These are phyloP conservation scores for Tolypocladium pustulatum DNA, from an alignment of 2,329 filamentous ascomycete genomes.

Conservation along the genomic window DNA sequence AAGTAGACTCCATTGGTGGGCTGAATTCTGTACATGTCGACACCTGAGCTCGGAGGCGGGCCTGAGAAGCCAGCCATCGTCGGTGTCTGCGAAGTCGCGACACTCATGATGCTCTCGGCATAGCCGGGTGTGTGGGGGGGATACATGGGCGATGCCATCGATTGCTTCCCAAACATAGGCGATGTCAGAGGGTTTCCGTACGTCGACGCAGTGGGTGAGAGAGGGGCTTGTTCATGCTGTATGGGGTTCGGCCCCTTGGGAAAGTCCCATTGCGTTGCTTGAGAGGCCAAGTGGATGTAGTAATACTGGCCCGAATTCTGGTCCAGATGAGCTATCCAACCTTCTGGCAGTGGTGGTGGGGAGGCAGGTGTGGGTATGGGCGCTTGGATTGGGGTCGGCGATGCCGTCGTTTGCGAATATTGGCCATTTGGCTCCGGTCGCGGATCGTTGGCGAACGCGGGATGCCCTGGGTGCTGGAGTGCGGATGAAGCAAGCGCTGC, in stretches of 20 bases:
- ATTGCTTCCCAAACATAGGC: conserved; percentile 47
- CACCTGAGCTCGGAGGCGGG: conserved; percentile 77
- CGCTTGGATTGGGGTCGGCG: conserved; percentile 23
- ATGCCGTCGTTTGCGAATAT: conserved; percentile 30
- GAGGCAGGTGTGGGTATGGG: conserved; percentile 67
- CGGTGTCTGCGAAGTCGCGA: conserved; percentile 63
- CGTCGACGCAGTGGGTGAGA: conserved; percentile 71
- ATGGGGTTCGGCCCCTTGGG: conserved; percentile 90
- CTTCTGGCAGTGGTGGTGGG: conserved; percentile 87
- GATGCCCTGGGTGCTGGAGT: conserved; percentile 58
- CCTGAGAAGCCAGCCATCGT: conserved; percentile 76
- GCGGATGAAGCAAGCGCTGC: conserved; percentile 33
- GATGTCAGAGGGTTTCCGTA: conserved; percentile 66
- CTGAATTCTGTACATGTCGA: conserved; percentile 87
- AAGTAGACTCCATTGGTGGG: conserved; percentile 98
- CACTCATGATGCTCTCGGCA: conserved; percentile 76
- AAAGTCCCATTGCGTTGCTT: conserved; percentile 98
- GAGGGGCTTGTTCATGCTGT: conserved; percentile 67
- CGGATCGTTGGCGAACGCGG: conserved; percentile 82
- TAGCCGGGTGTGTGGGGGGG: conserved; percentile 76
- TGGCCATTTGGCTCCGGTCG: conserved; percentile 43
- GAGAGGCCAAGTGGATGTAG: conserved; percentile 91
- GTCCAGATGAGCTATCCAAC: conserved; percentile 96
- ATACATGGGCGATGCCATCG: conserved; percentile 68
- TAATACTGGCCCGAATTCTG: conserved; percentile 96